Base-by-base conservation (phyloP, 2,329 filamentous ascomycete species). In the Aspergillus neotritici region DNA sequence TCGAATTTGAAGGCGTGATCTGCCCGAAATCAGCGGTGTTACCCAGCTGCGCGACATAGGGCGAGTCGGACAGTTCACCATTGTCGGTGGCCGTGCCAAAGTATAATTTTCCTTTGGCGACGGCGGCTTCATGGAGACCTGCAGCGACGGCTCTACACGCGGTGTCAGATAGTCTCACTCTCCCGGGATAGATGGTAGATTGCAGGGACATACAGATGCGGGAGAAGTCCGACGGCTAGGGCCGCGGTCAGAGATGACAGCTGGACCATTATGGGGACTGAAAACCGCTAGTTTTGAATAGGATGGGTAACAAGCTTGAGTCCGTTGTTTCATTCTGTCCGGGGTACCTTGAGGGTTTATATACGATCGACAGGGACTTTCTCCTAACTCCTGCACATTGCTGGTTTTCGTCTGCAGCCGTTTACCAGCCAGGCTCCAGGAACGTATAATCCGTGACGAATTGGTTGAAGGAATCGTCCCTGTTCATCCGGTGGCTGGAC, bases 11-110 rank as follows among this genome's bases (percentile, higher is more conserved):
- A 0, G 81, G 79, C 0, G 81, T 83, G 17, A 83, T 71, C 60
- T 81, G 75, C 28, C 82, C 82, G 54, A 84, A 85, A 55, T 83
- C 79, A 36, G 68, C 65, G 6, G 74, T 72, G 61, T 85, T 78
- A 55, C 71, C 72, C 33, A 82, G 66, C 47, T 83, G 77, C 14
- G 65, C 60, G 13, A 73, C 64, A 61, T 85, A 86, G 21, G 70
- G 55, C 10, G 64, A 57, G 61, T 85, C 77, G 34, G 65, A 68
- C 30, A 78, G 60, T 49, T 78, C 74, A 12, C 64, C 58, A 32
- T 74, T 75, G 58, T 84, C 78, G 33, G 80, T 78, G 1, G 82
- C 80, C 1, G 79, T 78, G 33, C 77, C 63, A 31, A 80, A 78
- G 51, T 78, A 74, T 49, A 73, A 58, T 48, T 77, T 69, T 14